Evolutionary conservation across 2,329 filamentous ascomycete species (phyloP).

Genomic region (Sporothrix protearum): DNA sequence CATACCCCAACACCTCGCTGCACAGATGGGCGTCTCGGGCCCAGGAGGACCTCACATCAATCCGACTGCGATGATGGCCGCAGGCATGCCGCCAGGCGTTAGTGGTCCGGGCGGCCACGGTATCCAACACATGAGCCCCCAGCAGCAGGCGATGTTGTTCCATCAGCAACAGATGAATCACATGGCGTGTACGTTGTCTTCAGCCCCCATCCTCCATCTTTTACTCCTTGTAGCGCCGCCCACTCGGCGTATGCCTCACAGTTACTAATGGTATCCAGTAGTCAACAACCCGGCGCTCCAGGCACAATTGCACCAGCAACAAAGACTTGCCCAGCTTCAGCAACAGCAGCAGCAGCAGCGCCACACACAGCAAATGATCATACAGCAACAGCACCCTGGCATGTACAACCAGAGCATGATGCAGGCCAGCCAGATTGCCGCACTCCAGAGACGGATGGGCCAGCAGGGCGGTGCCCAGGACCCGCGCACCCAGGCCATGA

Average conservation of each 20-base stretch:
- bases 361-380: constrained; percentile 49
- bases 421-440: constrained; percentile 37
- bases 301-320: constrained; percentile 52
- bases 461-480: constrained; percentile 16
- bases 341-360: constrained; percentile 53
- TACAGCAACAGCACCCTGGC: constrained; percentile 52
- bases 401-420: constrained; percentile 56
- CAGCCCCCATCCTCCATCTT: not conserved
- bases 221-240: too few species aligned
- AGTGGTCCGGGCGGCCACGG: constrained; percentile 61
- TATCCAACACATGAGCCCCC: constrained; percentile 67
- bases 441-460: constrained; percentile 41
- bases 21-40: constrained; percentile 68
- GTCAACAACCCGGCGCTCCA: constrained; percentile 37
- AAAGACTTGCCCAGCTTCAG: constrained; percentile 52
- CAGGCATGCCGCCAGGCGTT: constrained; percentile 66
- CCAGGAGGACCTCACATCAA: constrained; percentile 69
- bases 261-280: not conserved
- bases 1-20: constrained; percentile 63
- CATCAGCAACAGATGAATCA: constrained; percentile 46
- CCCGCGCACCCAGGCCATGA: constrained; percentile 35
- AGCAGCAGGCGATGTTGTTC: constrained; percentile 54
- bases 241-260: not conserved
- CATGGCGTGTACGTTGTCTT: constrained; percentile 35
- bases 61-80: constrained; percentile 67